Base-by-base conservation (phyloP, 371 early-diverging fungal genomes). In the Lichtheimia corymbifera region DNA sequence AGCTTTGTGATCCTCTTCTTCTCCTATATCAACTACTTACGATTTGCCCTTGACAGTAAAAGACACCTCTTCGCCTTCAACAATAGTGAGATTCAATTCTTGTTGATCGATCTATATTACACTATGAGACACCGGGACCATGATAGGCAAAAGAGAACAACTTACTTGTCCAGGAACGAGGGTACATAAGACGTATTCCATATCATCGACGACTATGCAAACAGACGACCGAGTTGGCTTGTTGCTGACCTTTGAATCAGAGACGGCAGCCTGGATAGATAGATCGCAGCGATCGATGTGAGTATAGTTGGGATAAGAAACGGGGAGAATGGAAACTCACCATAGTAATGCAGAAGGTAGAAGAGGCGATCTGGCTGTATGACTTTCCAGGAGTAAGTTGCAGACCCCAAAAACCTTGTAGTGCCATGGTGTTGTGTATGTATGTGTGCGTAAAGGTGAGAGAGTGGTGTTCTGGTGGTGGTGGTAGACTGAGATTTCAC, bases 21-120 rank as follows among this genome's bases (percentile, higher is more conserved):
- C 9, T 0, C 13, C 3, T 41, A 28, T 41, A n/a, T 2, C 13
- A 42, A 6, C 4, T 14, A 63, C 68, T 63, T 66, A 70, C 71
- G 85, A 87, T 49, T 78, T 63, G 45, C 94, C 94, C n/a, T 68
- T 71, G 53, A 78, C 72, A 45, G 79, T 79, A 66, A 95, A 89
- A 3, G 88, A 86, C 59, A 94, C 80, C 58, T 84, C 83, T 77
- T 91, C 90, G 63, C 93, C 95, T 70, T 87, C 92, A 28, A 83
- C 76, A 68, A 92, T 88, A 44, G 74, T 76, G 17, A 93, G 60
- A 62, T 93, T 90, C 56, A 94, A 72, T 5, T 68, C 58, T 74
- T 91, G 90, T 80, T 91, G 90, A 47, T 64, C 65, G 44, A 64
- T 40, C 15, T 11, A 60, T 11, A 0, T 35, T 11, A 35, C 35